Conservation (phyloP, 352 stramenopile species). For the Phytopythium aichiense region DNA sequence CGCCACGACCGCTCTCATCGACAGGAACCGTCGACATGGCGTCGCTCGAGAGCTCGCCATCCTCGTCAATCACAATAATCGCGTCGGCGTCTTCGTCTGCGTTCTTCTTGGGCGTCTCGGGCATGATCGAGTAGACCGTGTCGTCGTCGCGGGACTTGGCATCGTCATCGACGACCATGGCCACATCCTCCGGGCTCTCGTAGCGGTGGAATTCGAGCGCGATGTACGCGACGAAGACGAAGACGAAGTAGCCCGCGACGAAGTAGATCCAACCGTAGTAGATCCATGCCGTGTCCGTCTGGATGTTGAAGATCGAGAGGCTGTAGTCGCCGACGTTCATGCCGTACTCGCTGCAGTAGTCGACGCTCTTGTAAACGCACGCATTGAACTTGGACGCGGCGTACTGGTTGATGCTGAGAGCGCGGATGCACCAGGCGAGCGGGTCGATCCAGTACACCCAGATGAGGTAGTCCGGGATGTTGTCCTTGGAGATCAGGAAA, state of each 20-base stretch:
- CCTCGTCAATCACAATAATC: constrained; percentile 14
- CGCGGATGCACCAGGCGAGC: constrained; percentile 56
- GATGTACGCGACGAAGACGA: constrained; percentile 23
- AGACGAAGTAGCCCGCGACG: constrained; percentile 26
- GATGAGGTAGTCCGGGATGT: constrained; percentile 58
- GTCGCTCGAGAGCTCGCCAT: constrained; percentile 10
- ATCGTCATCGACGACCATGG: constrained; percentile 15
- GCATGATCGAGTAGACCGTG: constrained; percentile 17
- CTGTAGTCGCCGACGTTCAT: constrained; percentile 33
- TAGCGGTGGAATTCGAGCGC: constrained; percentile 23
- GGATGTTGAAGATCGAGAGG: constrained; percentile 41
- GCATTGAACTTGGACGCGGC: constrained; percentile 27
- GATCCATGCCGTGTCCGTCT: constrained; percentile 43
- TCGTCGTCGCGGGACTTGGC: constrained; percentile 4
- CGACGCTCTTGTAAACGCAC: constrained; percentile 42
- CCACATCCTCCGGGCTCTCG: constrained; percentile 14
- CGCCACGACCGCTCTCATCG: constrained; percentile 12
- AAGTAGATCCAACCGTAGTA: constrained; percentile 54
- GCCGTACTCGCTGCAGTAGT: constrained; percentile 41
- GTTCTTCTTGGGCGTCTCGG: constrained; percentile 13
- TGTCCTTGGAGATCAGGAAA: constrained; percentile 52
- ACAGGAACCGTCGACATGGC: constrained; percentile 14
- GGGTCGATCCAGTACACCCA: constrained; percentile 81
- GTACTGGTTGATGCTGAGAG: constrained; percentile 59
- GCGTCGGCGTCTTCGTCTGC: constrained; percentile 1